phyloP scores from a whole-genome alignment of 192 early-diverging fungal species.

The Entomortierella lignicola region DNA sequence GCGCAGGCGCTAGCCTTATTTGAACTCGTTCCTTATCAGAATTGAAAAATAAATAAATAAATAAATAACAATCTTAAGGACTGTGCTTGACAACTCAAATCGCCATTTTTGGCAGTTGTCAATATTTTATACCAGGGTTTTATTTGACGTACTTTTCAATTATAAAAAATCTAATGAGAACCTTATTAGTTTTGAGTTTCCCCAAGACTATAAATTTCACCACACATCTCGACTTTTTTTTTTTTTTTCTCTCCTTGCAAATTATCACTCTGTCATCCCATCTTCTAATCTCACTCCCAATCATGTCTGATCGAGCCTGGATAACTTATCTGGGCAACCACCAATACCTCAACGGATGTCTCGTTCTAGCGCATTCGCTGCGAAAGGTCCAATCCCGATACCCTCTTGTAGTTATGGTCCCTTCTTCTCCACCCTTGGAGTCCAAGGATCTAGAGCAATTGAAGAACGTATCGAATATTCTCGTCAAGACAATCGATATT shows the following conservation, averaged over 20 bases:
- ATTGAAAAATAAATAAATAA: too few relatives aligned
- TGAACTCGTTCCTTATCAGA: too few relatives aligned
- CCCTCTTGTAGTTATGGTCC: conserved; percentile 22
- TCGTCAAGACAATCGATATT: conserved; percentile 6
- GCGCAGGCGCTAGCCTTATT: too few relatives aligned
- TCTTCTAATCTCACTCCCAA: background rate
- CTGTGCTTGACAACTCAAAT: too few relatives aligned
- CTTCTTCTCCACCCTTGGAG: background rate
- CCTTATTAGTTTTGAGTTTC: too few relatives aligned
- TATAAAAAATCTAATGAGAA: too few relatives aligned
- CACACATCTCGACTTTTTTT: background rate
- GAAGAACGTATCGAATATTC: conserved; percentile 4
- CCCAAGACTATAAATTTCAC: background rate
- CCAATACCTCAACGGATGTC: conserved; percentile 8
- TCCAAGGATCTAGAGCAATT: background rate
- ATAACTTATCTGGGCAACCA: conserved; percentile 9
- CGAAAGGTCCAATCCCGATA: conserved; percentile 14
- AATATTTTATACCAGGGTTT: too few relatives aligned
- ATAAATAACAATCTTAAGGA: too few relatives aligned
- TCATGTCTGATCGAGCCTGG: conserved; percentile 8
- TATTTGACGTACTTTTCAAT: too few relatives aligned
- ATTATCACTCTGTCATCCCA: background rate
- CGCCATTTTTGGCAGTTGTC: too few relatives aligned
- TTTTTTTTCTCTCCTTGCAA: background rate
- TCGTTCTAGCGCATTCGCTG: conserved; percentile 29